Evolutionary conservation across 306 rosid genomes (phyloP).

Genomic region (Cucurbita pepo): DNA sequence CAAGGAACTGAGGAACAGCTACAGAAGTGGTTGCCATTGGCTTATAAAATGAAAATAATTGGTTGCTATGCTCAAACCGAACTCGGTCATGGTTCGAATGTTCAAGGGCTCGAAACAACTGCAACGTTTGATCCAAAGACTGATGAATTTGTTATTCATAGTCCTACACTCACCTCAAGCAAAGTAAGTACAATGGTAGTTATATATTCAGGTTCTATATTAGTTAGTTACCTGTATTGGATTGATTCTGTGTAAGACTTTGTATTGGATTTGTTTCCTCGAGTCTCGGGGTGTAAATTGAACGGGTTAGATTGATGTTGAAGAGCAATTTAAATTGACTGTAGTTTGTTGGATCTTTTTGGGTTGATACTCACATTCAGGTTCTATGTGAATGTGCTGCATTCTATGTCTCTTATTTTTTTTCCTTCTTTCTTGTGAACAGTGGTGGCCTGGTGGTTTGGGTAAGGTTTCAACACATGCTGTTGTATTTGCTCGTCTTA

Average conservation of each 20-base stretch:
- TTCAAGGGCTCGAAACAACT: slow-evolving; percentile 96
- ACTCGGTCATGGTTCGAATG: slow-evolving; percentile 97
- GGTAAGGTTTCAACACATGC: slow-evolving; percentile 85
- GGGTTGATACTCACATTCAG: not conserved
- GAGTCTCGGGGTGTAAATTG: not conserved
- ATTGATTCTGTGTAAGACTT: not conserved
- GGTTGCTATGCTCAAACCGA: slow-evolving; percentile 99
- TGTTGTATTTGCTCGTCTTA: slow-evolving; percentile 77
- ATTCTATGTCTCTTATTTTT: slow-evolving; percentile 6
- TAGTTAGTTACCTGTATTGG: not conserved
- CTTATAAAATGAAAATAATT: slow-evolving; percentile 81
- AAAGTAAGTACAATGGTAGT: slow-evolving; percentile 42
- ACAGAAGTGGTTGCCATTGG: slow-evolving; percentile 74
- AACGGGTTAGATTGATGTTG: not conserved
- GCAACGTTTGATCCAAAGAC: slow-evolving; percentile 83
- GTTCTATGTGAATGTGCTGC: not conserved
- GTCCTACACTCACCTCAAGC: slow-evolving; percentile 92
- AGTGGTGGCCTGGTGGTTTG: slow-evolving; percentile 99
- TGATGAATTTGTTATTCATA: slow-evolving; percentile 68
- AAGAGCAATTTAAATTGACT: not conserved
- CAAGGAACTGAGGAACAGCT: slow-evolving; percentile 92
- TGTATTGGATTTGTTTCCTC: not conserved
- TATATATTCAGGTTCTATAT: not conserved
- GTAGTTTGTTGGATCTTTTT: not conserved
- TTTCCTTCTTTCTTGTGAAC: slow-evolving; percentile 14